phyloP scores from a whole-genome alignment of 768 basidiomycete genomes.

The Tricholoma saponaceum region DNA sequence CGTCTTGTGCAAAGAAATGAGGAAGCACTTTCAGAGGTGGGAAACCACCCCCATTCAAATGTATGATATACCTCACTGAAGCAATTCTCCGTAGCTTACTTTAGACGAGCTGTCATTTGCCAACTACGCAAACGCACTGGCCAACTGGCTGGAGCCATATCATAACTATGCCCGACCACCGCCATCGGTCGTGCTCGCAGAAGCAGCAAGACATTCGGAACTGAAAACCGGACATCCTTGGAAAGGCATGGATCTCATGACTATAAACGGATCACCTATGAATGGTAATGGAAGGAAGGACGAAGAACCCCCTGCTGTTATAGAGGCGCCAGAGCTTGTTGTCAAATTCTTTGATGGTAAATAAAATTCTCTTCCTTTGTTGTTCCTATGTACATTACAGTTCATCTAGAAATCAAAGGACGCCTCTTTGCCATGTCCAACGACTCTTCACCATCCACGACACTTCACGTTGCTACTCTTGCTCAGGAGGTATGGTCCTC shows the following conservation, averaged over 20 bases:
- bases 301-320: constrained; percentile 64
- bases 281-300: constrained; percentile 62
- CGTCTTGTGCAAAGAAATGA: constrained; percentile 48
- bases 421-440: constrained; percentile 45
- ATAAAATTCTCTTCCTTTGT: constrained; percentile 5
- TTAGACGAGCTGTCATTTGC: constrained; percentile 54
- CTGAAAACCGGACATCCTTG: constrained; percentile 66
- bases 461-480: constrained; percentile 71
- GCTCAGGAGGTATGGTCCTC: constrained; percentile 59
- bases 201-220: constrained; percentile 69
- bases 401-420: constrained; percentile 44
- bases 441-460: constrained; percentile 42
- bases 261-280: constrained; percentile 29
- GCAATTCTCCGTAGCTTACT: constrained; percentile 48
- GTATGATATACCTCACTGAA: constrained; percentile 10
- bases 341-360: constrained; percentile 60
- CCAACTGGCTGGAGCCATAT: constrained; percentile 75
- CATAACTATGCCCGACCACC: constrained; percentile 73
- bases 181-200: constrained; percentile 64
- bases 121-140: constrained; percentile 56
- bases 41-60: constrained; percentile 2
- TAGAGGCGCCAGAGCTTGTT: constrained; percentile 54
- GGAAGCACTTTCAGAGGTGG: constrained; percentile 54
- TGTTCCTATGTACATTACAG: neutral
- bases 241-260: constrained; percentile 56